Evolutionary conservation across 1,284 basidiomycete genomes (phyloP), one percentile per base, ranked within the genome.

Genomic region (Cryptococcus deneoformans): DNA sequence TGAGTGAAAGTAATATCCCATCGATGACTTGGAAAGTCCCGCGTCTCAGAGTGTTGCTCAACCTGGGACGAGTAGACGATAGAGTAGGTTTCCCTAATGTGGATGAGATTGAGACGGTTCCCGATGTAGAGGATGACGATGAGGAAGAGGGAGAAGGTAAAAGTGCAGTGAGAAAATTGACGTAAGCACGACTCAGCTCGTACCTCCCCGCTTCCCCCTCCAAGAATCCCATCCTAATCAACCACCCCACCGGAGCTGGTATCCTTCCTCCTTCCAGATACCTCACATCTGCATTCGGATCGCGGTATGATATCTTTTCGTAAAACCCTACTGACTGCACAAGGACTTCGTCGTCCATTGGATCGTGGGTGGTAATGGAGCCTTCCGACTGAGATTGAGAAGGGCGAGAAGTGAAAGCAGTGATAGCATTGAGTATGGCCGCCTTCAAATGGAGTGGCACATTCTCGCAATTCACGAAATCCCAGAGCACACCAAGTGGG

Each of bases 401-500:
- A 14, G 86, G 88, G 16, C 88, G 86, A 52, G 84, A 81, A 66
- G 88, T 90, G 78, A 98, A 97, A 0, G 92, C 87, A 0, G 90
- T 83, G 5, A 96, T 80, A 0, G 91, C 86, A 40, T 91, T 85
- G 58, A 97, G 87, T 1, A 96, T 79, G 1, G 87, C 85, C 0
- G 92, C 92, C 69, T 97, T 97, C 54, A 98, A 82, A 68, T 97
- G 92, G n/a, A 95, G 79, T 3, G 60, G 60, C 46, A 96, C 82
- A 69, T 96, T 91, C 9, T 87, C 84, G 7, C 90, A 82, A 34
- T 89, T 90, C 61, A 91, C 82, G 43, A 93, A 84, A 4, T 86
- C 85, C 46, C 93, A 83, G 4, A 95, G 79, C 0, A 87, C 87
- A 1, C 86, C 86, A 55, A 97, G 84, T 0, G 90, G 89, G 52